phyloP scores from a whole-genome alignment of 1,284 basidiomycete species.

The Cutaneotrichosporon sp. region DNA sequence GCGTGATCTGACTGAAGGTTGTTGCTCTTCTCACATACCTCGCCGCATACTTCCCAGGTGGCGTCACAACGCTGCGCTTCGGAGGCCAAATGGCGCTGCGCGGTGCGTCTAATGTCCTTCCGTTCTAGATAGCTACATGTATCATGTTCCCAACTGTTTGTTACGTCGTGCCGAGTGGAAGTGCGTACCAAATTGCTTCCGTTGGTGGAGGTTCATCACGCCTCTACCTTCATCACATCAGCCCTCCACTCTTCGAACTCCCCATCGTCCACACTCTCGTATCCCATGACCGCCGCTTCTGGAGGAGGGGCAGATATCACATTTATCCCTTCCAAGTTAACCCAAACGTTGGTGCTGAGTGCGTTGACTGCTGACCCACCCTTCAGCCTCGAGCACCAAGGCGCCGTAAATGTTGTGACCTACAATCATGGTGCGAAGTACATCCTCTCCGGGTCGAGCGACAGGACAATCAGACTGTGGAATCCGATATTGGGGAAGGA shows the following conservation, averaged over 20 bases:
- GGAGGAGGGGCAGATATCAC: conserved; percentile 16
- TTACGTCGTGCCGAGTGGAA: not conserved
- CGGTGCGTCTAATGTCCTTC: conserved; percentile 71
- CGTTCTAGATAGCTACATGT: conserved; percentile 52
- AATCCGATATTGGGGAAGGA: conserved; percentile 77
- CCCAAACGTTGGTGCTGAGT: conserved; percentile 22
- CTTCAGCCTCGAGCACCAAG: conserved; percentile 58
- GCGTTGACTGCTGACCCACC: not conserved
- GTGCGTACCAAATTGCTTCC: conserved; percentile 3
- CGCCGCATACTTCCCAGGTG: conserved; percentile 86
- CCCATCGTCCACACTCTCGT: not conserved
- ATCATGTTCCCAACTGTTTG: not conserved
- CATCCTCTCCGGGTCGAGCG: conserved; percentile 82
- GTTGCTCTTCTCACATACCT: conserved; percentile 78
- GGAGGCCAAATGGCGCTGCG: conserved; percentile 75
- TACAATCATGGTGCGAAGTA: conserved; percentile 86
- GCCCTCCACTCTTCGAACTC: conserved; percentile 17
- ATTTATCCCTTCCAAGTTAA: conserved; percentile 24
- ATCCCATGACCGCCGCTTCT: conserved; percentile 12
- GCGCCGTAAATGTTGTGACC: conserved; percentile 72
- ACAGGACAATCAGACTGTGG: conserved; percentile 84
- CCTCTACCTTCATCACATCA: not conserved
- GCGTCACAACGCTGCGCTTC: conserved; percentile 63
- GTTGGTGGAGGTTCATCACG: conserved; percentile 1
- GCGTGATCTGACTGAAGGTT: conserved; percentile 53